These are phyloP conservation scores for Flammula alnicola DNA, from an alignment of 1,284 basidiomycete genomes.

Conservation along the genomic window DNA sequence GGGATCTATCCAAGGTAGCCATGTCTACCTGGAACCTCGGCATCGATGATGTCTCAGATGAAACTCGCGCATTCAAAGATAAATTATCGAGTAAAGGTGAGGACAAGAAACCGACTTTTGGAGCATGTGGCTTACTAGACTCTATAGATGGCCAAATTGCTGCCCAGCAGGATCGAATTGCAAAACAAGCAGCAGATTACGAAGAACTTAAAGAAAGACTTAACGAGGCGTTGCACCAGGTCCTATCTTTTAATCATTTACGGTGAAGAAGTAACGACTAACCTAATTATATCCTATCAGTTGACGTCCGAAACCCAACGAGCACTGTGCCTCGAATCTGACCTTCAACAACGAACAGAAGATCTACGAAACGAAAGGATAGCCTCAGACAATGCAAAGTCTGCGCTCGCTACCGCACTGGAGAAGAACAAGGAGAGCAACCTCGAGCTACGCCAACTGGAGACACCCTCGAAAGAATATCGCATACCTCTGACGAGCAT, in stretches of 20 bases:
- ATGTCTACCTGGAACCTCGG: conserved; percentile 68
- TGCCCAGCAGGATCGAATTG: conserved; percentile 56
- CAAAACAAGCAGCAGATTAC: conserved; percentile 58
- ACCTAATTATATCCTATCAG: conserved; percentile 37
- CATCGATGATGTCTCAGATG: conserved; percentile 62
- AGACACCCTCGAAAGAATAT: conserved; percentile 62
- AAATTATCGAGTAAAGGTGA: conserved; percentile 66
- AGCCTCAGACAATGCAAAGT: conserved; percentile 56
- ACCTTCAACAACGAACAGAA: conserved; percentile 50
- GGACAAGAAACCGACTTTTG: conserved; percentile 8
- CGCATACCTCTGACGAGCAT: conserved; percentile 54
- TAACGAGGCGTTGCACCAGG: conserved; percentile 66
- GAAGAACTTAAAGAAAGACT: conserved; percentile 55
- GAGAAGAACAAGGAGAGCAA: conserved; percentile 57
- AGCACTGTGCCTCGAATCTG: conserved; percentile 56
- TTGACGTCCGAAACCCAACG: conserved; percentile 62
- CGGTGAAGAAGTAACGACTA: conserved; percentile 12
- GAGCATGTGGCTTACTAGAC: conserved; percentile 17
- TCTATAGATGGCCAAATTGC: conserved; percentile 59
- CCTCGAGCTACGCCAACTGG: conserved; percentile 54
- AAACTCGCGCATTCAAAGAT: conserved; percentile 60
- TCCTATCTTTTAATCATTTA: conserved; percentile 31
- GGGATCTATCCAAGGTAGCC: conserved; percentile 13
- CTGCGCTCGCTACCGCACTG: conserved; percentile 50
- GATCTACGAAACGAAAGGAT: conserved; percentile 62